Percentiles rank a stretch among this genome's conserved stretches.
These are phyloP conservation scores for Hsuehochloa calcarea DNA, from an alignment of 176 grass and related monocot species.

Conservation along the genomic window DNA sequence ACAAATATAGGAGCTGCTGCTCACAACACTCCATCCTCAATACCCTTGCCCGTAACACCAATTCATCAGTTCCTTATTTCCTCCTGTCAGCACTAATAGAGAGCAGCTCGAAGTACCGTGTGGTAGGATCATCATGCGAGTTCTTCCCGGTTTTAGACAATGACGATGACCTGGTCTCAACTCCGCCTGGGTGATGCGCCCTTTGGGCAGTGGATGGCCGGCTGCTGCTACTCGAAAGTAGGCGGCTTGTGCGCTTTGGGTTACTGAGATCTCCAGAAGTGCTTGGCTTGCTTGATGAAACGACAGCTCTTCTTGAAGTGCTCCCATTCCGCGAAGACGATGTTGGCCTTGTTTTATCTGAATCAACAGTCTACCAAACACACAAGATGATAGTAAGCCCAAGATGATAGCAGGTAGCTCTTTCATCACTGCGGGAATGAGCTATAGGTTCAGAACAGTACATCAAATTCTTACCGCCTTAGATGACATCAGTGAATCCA, in stretches of 20 bases:
- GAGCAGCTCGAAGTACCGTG: slow-evolving; percentile 55
- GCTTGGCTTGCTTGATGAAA: slow-evolving; percentile 50
- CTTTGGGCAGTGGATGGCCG: slow-evolving; percentile 34
- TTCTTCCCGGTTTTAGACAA: slow-evolving; percentile 29
- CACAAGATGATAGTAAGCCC: background rate
- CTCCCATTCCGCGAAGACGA: slow-evolving; percentile 49
- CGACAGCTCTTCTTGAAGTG: slow-evolving; percentile 42
- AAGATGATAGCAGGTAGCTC: background rate
- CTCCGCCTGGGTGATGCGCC: too few relatives aligned
- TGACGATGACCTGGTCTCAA: slow-evolving; percentile 25
- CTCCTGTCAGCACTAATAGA: slow-evolving; percentile 52
- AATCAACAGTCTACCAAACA: slow-evolving; percentile 17
- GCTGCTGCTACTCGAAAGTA: slow-evolving; percentile 35
- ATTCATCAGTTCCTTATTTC: slow-evolving; percentile 32
- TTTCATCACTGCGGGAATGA: slow-evolving; percentile 1
- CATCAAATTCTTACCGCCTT: slow-evolving; percentile 20
- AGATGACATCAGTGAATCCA: slow-evolving; percentile 43
- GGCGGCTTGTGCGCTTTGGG: slow-evolving; percentile 32
- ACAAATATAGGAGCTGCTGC: slow-evolving; percentile 25
- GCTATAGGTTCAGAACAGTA: background rate
- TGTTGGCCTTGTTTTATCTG: slow-evolving; percentile 31
- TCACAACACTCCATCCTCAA: background rate
- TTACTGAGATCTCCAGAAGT: slow-evolving; percentile 42
- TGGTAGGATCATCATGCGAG: slow-evolving; percentile 41
- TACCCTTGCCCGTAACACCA: background rate